Evolutionary conservation across 441 rosid species (phyloP).

Genomic region (Adansonia madagascariensis): DNA sequence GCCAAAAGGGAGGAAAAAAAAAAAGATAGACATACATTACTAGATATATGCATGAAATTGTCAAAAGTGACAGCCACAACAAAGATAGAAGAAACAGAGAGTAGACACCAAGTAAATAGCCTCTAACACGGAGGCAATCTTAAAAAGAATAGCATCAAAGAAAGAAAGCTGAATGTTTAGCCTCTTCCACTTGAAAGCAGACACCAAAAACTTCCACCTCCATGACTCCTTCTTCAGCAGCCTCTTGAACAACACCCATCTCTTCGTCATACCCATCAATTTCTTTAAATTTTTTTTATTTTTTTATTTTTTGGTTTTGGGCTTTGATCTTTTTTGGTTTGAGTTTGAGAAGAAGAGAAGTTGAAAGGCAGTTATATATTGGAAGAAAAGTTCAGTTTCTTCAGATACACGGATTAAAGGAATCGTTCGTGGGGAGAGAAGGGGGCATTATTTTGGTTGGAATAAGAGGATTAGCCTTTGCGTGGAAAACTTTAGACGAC

Average conservation of each 20-base stretch:
- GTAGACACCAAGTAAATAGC: constrained; percentile 56
- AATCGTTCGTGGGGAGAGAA: background rate
- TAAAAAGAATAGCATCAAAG: constrained; percentile 54
- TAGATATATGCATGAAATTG: background rate
- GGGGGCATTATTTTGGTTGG: background rate
- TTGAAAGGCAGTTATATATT: background rate
- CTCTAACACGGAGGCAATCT: constrained; percentile 55
- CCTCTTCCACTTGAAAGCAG: constrained; percentile 59
- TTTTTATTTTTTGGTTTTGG: background rate
- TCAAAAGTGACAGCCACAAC: constrained; percentile 69
- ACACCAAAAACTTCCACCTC: constrained; percentile 48
- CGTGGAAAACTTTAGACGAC: constrained; percentile 16
- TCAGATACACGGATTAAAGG: constrained; percentile 9
- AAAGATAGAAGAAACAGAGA: constrained; percentile 62
- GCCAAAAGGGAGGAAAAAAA: background rate
- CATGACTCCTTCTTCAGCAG: constrained; percentile 40
- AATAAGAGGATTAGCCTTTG: constrained; percentile 22
- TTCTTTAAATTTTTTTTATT: constrained; percentile 21
- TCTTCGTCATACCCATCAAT: constrained; percentile 29
- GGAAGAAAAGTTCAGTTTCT: constrained; percentile 16
- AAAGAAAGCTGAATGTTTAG: constrained; percentile 48
- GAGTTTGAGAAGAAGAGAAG: background rate
- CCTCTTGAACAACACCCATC: constrained; percentile 43
- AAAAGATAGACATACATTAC: background rate
- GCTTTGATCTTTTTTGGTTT: background rate